These are phyloP conservation scores for Apiospora kogelbergensis DNA, from an alignment of 2,329 filamentous ascomycete species.

Conservation along the genomic window DNA sequence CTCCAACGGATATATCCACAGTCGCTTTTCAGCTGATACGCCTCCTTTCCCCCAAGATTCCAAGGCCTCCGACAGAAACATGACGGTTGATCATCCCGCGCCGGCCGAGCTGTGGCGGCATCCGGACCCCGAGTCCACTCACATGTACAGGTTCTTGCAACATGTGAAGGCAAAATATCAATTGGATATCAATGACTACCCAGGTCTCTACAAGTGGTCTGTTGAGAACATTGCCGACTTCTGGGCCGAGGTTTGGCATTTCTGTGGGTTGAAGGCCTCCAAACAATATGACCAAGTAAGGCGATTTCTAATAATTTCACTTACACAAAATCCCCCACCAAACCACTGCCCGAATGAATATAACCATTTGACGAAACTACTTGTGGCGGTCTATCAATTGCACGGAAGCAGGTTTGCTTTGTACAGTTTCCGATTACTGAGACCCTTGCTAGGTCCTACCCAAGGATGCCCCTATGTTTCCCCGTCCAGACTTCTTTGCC, in stretches of 20 bases:
- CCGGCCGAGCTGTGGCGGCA: conserved; percentile 68
- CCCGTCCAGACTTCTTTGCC: conserved; percentile 81
- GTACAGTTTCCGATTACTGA: not conserved
- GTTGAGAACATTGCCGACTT: conserved; percentile 72
- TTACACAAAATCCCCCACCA: conserved; percentile 8
- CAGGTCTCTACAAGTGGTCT: conserved; percentile 83
- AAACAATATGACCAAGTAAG: conserved; percentile 58
- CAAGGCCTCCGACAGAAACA: conserved; percentile 10
- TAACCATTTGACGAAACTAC: not conserved
- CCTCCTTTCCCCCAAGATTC: not conserved
- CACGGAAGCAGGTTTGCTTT: not conserved
- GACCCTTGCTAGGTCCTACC: conserved; percentile 61
- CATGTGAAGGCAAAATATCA: conserved; percentile 67
- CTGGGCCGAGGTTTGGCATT: conserved; percentile 85
- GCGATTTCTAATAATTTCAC: conserved; percentile 16
- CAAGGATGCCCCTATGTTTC: conserved; percentile 71
- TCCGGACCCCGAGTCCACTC: conserved; percentile 63
- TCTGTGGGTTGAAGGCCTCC: conserved; percentile 73
- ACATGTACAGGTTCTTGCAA: conserved; percentile 71
- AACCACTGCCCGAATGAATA: not conserved
- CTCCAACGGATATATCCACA: not conserved
- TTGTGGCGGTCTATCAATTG: not conserved
- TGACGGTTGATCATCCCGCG: conserved; percentile 23
- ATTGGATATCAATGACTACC: conserved; percentile 64
- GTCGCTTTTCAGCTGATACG: not conserved